Evolutionary conservation across 129 eudicot species (phyloP).

Genomic region (Arctium minus): DNA sequence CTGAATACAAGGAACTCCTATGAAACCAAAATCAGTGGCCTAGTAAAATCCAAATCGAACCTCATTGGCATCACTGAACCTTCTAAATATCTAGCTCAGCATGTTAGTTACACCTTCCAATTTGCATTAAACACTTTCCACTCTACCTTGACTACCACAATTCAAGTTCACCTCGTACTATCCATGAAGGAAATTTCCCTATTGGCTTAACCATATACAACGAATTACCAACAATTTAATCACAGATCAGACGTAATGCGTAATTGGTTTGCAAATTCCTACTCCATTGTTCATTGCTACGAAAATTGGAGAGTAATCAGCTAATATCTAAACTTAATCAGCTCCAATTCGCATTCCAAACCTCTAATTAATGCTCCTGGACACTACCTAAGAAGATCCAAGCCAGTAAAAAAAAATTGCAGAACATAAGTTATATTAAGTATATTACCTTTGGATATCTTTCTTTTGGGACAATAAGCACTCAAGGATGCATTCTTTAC

Average conservation of each 20-base stretch:
- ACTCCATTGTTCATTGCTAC: neutral
- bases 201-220: neutral
- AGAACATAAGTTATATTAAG: neutral
- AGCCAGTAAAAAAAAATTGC: neutral
- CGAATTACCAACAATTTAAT: neutral
- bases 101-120: neutral
- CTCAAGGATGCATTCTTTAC: constrained; percentile 90
- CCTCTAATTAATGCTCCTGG: neutral
- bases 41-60: neutral
- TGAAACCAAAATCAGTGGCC: neutral
- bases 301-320: neutral
- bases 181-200: neutral
- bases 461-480: constrained; percentile 87
- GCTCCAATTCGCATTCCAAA: neutral
- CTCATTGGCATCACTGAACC: neutral
- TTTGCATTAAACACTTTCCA: neutral
- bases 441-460: constrained; percentile 77
- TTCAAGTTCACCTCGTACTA: neutral
- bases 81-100: neutral
- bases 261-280: neutral
- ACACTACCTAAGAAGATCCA: neutral
- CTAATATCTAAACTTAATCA: neutral
- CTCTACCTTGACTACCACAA: neutral
- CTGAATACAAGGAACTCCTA: neutral
- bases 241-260: neutral